These are phyloP conservation scores for Golubevia pallescens DNA, from an alignment of 1,284 basidiomycete genomes.

Conservation along the genomic window DNA sequence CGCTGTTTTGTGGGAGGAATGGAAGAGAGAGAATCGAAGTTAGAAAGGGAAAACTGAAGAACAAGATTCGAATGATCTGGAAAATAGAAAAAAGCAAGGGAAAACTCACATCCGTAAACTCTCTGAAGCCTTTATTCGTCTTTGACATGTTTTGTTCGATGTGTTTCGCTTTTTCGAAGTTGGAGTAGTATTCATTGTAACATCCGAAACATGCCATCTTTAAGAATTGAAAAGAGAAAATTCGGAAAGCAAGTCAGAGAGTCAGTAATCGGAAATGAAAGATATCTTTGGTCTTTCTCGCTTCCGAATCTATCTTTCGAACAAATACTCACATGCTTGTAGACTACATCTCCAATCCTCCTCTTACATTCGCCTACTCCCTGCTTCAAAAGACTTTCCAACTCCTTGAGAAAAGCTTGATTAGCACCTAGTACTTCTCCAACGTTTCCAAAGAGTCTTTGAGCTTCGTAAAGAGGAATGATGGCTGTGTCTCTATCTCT, in stretches of 20 bases:
- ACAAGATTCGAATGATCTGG: not conserved
- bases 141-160: constrained; percentile 84
- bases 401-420: constrained; percentile 80
- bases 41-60: not conserved
- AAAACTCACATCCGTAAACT: constrained; percentile 83
- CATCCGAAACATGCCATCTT: constrained; percentile 73
- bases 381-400: constrained; percentile 71
- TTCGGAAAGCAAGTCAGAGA: not conserved
- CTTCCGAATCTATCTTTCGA: not conserved
- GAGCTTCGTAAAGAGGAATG: constrained; percentile 86
- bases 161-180: constrained; percentile 88
- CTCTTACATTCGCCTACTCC: constrained; percentile 70
- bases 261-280: not conserved
- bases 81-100: not conserved
- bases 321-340: constrained; percentile 73
- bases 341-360: constrained; percentile 81
- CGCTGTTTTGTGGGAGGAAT: constrained; percentile 66
- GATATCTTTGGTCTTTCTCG: not conserved
- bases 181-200: constrained; percentile 87
- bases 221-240: not conserved
- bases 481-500: constrained; percentile 82
- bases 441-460: constrained; percentile 89
- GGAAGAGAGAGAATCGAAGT: no score
- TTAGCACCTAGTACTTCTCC: constrained; percentile 87
- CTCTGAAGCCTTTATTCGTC: constrained; percentile 77